phyloP scores from a whole-genome alignment of 2,329 filamentous ascomycete species.

The Lachnellula suecica region DNA sequence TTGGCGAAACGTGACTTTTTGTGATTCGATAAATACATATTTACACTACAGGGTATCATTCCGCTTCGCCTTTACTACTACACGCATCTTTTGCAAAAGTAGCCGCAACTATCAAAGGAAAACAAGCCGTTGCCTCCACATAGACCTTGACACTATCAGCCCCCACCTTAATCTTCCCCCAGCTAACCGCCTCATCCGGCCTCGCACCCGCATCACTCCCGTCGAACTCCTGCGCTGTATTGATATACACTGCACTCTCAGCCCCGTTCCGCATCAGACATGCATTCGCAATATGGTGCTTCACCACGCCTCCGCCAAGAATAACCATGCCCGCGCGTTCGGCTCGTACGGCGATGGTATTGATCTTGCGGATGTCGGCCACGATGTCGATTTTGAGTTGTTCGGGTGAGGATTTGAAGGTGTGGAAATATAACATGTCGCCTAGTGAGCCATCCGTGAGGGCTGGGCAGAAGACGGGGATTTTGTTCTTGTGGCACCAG shows the following conservation, averaged over 20 bases:
- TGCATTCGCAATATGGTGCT: constrained; percentile 98
- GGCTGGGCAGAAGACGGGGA: constrained; percentile 95
- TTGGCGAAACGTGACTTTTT: too few species aligned
- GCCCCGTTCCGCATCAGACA: constrained; percentile 97
- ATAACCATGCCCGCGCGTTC: constrained; percentile 94
- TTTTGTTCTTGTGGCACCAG: constrained; percentile 96
- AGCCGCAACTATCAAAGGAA: constrained; percentile 66
- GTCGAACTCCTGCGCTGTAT: constrained; percentile 96
- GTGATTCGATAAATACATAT: too few species aligned
- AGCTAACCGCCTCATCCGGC: constrained; percentile 95
- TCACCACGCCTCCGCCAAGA: constrained; percentile 89
- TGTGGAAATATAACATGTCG: constrained; percentile 99
- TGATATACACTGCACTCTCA: constrained; percentile 95
- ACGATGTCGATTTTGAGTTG: constrained; percentile 89
- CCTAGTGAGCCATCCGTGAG: constrained; percentile 93
- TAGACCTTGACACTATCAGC: constrained; percentile 88
- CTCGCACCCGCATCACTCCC: constrained; percentile 93
- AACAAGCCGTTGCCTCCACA: constrained; percentile 62
- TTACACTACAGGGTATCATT: too few species aligned
- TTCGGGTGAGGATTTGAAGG: constrained; percentile 80
- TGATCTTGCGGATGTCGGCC: constrained; percentile 89
- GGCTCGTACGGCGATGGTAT: constrained; percentile 85
- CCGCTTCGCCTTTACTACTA: neutral
- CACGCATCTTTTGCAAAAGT: constrained; percentile 56
- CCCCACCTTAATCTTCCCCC: constrained; percentile 94